phyloP scores from a whole-genome alignment of 139 green algal species.

The Coccomyxa sp. region DNA sequence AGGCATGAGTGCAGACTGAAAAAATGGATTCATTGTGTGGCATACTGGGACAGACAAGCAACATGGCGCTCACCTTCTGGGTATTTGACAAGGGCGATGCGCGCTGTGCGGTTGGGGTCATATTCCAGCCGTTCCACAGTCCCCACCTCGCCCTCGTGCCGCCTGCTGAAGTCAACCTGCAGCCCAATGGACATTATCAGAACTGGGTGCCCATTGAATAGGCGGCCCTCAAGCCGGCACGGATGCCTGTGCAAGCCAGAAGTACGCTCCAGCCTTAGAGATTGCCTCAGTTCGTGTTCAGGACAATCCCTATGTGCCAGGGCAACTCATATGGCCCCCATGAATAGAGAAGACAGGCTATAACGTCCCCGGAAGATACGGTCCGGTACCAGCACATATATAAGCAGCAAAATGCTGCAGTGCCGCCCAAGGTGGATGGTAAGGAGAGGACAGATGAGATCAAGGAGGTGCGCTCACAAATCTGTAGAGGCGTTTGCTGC shows the following conservation, averaged over 20 bases:
- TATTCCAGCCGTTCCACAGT: slow-evolving; percentile 87
- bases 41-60: not conserved
- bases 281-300: too few relatives aligned
- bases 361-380: too few relatives aligned
- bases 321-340: too few relatives aligned
- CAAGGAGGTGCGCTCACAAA: not conserved
- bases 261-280: not conserved
- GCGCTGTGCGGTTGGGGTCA: slow-evolving; percentile 86
- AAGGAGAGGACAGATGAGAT: not conserved
- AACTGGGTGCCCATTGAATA: not conserved
- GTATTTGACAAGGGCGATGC: slow-evolving; percentile 74
- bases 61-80: slow-evolving; percentile 4
- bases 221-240: too few relatives aligned
- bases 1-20: too few relatives aligned
- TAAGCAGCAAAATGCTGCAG: too few relatives aligned
- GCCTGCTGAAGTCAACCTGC: slow-evolving; percentile 60
- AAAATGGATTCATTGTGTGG: too few relatives aligned
- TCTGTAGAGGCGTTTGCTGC: slow-evolving; percentile 65
- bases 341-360: too few relatives aligned
- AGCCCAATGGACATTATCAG: not conserved
- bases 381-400: too few relatives aligned
- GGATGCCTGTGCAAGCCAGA: not conserved
- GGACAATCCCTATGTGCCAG: too few relatives aligned
- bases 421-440: not conserved
- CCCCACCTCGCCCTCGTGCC: slow-evolving; percentile 6